Percentiles rank a stretch among this genome's conserved stretches.
Conservation (phyloP, 441 rosid species). For the Melianthus villosus region DNA sequence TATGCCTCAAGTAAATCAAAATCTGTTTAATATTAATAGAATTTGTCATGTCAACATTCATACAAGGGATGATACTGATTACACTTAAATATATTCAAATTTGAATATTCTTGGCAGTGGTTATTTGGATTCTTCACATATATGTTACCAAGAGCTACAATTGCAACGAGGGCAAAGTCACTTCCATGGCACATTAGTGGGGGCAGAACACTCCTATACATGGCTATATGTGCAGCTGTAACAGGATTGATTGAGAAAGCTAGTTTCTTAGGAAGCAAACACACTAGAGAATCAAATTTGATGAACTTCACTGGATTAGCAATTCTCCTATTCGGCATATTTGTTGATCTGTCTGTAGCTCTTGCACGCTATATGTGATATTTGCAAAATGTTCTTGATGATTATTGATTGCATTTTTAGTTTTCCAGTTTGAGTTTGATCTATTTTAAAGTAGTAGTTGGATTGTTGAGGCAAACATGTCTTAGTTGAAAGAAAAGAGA, state of each 20-base stretch:
- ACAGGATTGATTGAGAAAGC: constrained; percentile 58
- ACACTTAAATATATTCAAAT: neutral
- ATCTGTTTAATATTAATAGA: neutral
- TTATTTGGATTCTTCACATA: constrained; percentile 35
- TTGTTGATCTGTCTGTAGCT: constrained; percentile 31
- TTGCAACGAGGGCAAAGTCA: constrained; percentile 13
- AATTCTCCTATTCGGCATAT: constrained; percentile 47
- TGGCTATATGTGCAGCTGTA: constrained; percentile 61
- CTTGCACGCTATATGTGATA: constrained; percentile 45
- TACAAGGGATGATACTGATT: too few relatives aligned
- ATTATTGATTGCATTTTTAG: too few relatives aligned
- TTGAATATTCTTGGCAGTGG: constrained; percentile 33
- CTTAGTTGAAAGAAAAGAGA: too few relatives aligned
- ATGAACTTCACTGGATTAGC: constrained; percentile 50
- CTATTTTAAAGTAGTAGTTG: too few relatives aligned
- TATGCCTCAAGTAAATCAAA: too few relatives aligned
- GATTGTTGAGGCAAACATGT: too few relatives aligned
- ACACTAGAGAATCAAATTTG: constrained; percentile 30
- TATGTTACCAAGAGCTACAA: constrained; percentile 16
- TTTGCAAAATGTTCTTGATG: too few relatives aligned
- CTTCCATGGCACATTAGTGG: constrained; percentile 61
- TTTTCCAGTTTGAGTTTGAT: too few relatives aligned
- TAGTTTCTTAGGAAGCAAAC: constrained; percentile 10
- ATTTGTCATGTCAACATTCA: neutral
- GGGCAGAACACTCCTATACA: constrained; percentile 54